These are phyloP conservation scores for Paratinospora sagittata DNA, from an alignment of 164 flowering plant genomes.

Conservation along the genomic window DNA sequence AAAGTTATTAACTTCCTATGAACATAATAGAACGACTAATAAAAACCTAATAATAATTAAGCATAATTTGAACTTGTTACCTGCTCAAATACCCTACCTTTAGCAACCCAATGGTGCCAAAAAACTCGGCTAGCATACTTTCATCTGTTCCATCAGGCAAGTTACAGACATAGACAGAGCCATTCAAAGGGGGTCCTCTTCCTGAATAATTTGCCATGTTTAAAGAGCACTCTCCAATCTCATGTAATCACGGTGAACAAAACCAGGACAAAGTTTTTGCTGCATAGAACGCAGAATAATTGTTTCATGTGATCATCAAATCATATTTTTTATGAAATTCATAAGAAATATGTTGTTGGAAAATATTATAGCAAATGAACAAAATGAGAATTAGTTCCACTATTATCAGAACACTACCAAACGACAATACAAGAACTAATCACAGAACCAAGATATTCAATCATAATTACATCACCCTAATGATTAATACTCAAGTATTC, in stretches of 20 bases:
- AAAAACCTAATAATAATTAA: constrained; percentile 5
- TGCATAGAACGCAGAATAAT: neutral
- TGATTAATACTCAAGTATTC: too few relatives aligned
- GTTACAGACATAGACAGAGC: constrained; percentile 83
- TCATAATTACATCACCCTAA: too few relatives aligned
- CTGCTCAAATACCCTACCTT: constrained; percentile 61
- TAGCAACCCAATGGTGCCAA: constrained; percentile 96
- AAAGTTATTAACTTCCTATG: neutral
- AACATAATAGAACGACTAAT: neutral
- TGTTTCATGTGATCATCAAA: too few relatives aligned
- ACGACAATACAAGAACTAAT: too few relatives aligned
- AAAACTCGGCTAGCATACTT: constrained; percentile 83
- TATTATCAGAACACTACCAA: neutral
- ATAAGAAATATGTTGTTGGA: neutral
- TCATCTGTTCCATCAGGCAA: constrained; percentile 96
- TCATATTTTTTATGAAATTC: too few relatives aligned
- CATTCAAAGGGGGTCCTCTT: constrained; percentile 59
- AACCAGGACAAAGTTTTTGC: constrained; percentile 10
- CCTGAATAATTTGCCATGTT: constrained; percentile 60
- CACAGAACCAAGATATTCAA: too few relatives aligned
- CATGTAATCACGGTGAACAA: constrained; percentile 16
- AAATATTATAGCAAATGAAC: neutral
- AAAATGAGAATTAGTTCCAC: neutral
- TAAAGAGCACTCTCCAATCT: constrained; percentile 11
- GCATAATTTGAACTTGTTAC: constrained; percentile 18